These are phyloP conservation scores for Magnolia changhungtana DNA, from an alignment of 164 flowering plant species.

Conservation along the genomic window DNA sequence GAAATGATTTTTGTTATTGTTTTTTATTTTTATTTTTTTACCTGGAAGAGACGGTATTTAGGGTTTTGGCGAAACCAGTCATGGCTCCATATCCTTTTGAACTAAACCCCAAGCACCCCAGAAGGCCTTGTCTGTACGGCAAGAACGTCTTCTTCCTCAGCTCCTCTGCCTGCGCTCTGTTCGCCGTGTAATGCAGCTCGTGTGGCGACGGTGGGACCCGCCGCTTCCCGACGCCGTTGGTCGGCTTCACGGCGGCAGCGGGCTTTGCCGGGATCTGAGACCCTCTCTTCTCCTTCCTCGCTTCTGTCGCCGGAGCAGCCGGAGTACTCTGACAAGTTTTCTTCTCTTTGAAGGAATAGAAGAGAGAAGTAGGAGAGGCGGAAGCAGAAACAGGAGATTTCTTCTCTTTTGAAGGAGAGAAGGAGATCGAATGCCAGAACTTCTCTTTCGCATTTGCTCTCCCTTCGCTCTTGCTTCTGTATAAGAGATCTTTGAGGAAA, in stretches of 20 bases:
- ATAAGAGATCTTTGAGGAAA: conserved; percentile 37
- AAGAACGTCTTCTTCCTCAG: conserved; percentile 59
- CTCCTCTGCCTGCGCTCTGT: conserved; percentile 66
- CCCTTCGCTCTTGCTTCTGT: conserved; percentile 55
- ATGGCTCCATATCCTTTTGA: conserved; percentile 38
- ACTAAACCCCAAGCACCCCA: conserved; percentile 55
- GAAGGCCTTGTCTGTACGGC: conserved; percentile 56
- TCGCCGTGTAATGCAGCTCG: conserved; percentile 51
- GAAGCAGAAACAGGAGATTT: conserved; percentile 14
- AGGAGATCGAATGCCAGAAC: conserved; percentile 31
- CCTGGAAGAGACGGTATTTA: conserved; percentile 39
- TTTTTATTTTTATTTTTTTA: background rate
- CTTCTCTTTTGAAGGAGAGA: conserved; percentile 22
- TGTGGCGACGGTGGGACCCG: conserved; percentile 40
- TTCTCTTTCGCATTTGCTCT: conserved; percentile 33
- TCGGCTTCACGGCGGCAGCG: conserved; percentile 14
- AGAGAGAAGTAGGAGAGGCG: background rate
- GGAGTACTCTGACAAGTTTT: conserved; percentile 2
- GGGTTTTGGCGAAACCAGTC: conserved; percentile 32
- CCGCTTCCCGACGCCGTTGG: conserved; percentile 35
- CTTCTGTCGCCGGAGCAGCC: background rate
- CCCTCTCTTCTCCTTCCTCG: too few species aligned
- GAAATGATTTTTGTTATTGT: background rate
- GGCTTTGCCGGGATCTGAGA: background rate
- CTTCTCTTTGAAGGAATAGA: conserved; percentile 13